Evolutionary conservation across 1,139 yeast genomes (phyloP).

Genomic region (Magnusiomyces fungicola): DNA sequence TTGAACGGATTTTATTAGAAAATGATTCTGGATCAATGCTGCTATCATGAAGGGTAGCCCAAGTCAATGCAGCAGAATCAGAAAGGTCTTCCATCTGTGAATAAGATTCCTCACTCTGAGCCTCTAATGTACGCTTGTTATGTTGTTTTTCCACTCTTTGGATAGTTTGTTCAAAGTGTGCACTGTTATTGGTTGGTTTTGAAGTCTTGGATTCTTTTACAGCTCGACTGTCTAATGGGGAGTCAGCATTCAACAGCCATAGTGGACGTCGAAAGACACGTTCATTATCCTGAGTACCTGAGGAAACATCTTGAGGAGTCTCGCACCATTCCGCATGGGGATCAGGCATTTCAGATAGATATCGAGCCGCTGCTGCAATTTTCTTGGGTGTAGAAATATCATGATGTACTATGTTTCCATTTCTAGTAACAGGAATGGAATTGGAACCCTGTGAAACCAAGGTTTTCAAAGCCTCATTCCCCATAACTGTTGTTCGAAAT

Average conservation of each 20-base stretch:
- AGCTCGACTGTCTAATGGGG: background rate
- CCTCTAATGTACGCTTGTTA: background rate
- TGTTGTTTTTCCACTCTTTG: background rate
- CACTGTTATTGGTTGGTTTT: background rate
- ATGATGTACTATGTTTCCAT: background rate
- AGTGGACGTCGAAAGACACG: no score
- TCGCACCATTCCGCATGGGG: background rate
- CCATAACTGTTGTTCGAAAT: no score
- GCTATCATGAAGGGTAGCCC: no score
- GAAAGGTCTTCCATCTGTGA: background rate
- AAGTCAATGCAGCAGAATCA: no score
- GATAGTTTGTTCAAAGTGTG: background rate
- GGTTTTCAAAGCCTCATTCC: no score
- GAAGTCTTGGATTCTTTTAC: background rate
- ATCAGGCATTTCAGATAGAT: background rate
- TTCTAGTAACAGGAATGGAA: background rate
- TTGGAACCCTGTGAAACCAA: no score
- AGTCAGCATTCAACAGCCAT: no score
- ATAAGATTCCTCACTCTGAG: background rate
- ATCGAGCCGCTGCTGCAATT: background rate
- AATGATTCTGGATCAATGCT: no score
- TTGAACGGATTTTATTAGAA: background rate
- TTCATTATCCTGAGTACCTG: no score
- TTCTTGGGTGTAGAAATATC: background rate
- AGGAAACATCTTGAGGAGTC: no score